Evolutionary conservation across 1,284 basidiomycete species (phyloP).

Genomic region (Porodaedalea pini): DNA sequence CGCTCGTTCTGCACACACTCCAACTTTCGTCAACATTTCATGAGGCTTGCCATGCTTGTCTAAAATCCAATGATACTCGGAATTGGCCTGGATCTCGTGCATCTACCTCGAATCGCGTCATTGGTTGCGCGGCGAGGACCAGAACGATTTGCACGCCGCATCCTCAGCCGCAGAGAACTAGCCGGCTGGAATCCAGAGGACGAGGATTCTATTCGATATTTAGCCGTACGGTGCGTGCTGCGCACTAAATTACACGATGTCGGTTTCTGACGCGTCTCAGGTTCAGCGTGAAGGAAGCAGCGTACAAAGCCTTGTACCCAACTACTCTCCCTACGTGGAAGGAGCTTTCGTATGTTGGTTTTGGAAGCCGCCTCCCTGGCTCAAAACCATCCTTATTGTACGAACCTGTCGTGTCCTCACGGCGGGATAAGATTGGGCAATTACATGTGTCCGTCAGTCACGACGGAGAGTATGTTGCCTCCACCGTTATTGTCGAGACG

Average conservation of each 20-base stretch:
- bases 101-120: conserved; percentile 60
- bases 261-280: background rate
- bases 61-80: conserved; percentile 50
- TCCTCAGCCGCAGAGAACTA: conserved; percentile 59
- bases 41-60: background rate
- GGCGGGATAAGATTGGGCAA: conserved; percentile 28
- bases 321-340: conserved; percentile 67
- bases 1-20: background rate
- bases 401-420: conserved; percentile 28
- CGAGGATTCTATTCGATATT: conserved; percentile 37
- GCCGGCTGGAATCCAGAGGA: conserved; percentile 39
- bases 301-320: conserved; percentile 84
- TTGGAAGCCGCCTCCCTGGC: conserved; percentile 28
- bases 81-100: conserved; percentile 76
- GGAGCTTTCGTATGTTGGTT: conserved; percentile 55
- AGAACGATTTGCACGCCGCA: conserved; percentile 51
- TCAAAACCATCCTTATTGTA: conserved; percentile 53
- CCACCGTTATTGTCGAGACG: conserved; percentile 66
- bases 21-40: background rate
- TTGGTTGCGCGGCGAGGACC: conserved; percentile 52
- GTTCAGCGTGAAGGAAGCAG: conserved; percentile 72
- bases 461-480: conserved; percentile 80
- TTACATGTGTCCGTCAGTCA: conserved; percentile 76
- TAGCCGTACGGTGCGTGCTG: conserved; percentile 60
- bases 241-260: background rate